Conservation (phyloP, 805 yeast species). For the Suhomyces xylopsoci region DNA sequence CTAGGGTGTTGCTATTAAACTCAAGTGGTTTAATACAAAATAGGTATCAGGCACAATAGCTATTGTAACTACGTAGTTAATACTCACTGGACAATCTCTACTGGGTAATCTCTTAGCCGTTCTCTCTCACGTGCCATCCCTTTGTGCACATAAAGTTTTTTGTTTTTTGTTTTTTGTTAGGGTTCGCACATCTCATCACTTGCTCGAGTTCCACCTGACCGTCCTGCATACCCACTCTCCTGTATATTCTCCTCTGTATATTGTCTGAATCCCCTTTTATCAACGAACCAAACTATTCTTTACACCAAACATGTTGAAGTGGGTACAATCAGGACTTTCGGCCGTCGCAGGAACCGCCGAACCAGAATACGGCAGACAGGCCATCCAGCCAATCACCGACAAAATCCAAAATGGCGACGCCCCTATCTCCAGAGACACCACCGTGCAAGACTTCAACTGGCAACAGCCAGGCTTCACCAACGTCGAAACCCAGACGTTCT, state of each 20-base stretch:
- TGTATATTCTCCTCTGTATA: neutral
- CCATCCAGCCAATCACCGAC: constrained; percentile 79
- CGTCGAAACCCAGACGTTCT: constrained; percentile 94
- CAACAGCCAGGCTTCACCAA: constrained; percentile 72
- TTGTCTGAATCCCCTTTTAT: neutral
- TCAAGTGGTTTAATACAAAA: too few species aligned
- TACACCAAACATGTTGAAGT: constrained; percentile 55
- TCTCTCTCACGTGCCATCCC: too few species aligned
- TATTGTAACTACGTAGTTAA: too few species aligned
- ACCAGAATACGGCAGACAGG: constrained; percentile 93
- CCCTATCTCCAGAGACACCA: constrained; percentile 51
- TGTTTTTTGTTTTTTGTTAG: neutral
- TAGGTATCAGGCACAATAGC: too few species aligned
- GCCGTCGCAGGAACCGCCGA: constrained; percentile 97
- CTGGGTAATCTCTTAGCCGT: too few species aligned
- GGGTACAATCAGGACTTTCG: constrained; percentile 85
- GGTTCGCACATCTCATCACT: neutral
- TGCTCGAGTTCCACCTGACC: neutral
- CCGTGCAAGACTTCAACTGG: constrained; percentile 74
- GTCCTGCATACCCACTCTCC: neutral
- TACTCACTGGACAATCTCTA: too few species aligned
- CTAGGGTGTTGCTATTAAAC: too few species aligned
- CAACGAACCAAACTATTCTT: neutral
- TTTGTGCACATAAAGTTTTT: too few species aligned
- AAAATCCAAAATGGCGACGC: constrained; percentile 41